Evolutionary conservation across 306 rosid genomes (phyloP), one percentile per base, ranked within the genome.

Genomic region (Prinsepia uniflora): DNA sequence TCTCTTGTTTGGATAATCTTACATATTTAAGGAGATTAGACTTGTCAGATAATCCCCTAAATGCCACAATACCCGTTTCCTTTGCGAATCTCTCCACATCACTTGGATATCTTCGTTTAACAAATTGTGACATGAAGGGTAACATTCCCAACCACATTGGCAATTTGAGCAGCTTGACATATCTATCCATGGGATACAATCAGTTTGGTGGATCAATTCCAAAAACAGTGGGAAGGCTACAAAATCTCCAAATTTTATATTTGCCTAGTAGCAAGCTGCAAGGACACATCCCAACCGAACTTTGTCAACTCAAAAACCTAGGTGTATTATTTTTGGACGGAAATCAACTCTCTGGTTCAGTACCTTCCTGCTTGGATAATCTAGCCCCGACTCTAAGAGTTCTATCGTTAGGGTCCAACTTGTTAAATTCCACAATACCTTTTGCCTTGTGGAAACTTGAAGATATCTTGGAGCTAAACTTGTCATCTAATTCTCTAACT

Each of bases 271-370:
- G 8, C 47, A 44, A 44, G 11, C 10, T 44, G 47, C 13, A 0
- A 44, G 47, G 47, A 0, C 10, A 44, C 47, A 44, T 44, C 13
- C 47, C 47, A 9, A 7, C 8, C 2, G 2, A 39, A 15, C 46
- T 62, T 7, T 62, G 48, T 40, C 48, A 62, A 36, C 5, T 62
- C 15, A 2, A 36, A 5, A 39, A 18, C 47, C 44, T 62, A 43
- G 11, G 8, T 36, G 0, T 6, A 0, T 36, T 62, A n/a, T 0
- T 1, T 1, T 1, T 40, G 45, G 1, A 7, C 0, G 19, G 67
- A 17, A 62, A 62, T 62, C 13, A 62, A 20, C 30, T 62, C 22
- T 41, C 0, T 8, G 67, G 67, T 39, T 18, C 46, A 39, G 40
- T 62, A 15, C 67, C 67, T 3, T 14, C 17, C 0, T 62, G 67